Conservation (phyloP, 2,329 filamentous ascomycete genomes). For the Trichocomaceae sp. region DNA sequence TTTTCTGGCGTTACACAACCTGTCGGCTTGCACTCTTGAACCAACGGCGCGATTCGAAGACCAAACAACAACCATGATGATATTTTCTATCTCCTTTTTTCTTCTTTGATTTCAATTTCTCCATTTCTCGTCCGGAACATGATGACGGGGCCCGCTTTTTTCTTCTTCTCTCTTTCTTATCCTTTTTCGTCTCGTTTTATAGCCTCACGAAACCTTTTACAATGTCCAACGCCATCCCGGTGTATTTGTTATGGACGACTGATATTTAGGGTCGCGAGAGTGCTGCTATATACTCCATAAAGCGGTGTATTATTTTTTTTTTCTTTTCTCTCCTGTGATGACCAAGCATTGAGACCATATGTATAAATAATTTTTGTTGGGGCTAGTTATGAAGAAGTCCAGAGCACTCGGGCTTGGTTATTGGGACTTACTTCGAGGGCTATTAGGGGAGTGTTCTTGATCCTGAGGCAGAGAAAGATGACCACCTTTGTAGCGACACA, state of each 20-base stretch:
- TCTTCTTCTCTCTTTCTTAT: not conserved
- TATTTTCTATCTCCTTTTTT: not conserved
- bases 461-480: not conserved
- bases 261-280: not conserved
- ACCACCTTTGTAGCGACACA: not conserved
- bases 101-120: not conserved
- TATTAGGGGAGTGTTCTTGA: not conserved
- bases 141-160: not conserved
- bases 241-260: not conserved
- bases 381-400: conserved; percentile 5
- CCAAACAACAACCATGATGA: conserved; percentile 9
- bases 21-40: conserved; percentile 8
- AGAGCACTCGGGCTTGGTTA: not conserved
- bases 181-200: not conserved
- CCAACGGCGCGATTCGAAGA: conserved; percentile 9
- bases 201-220: not conserved
- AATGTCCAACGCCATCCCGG: not conserved
- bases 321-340: conserved; percentile 5
- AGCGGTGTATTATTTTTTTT: conserved; percentile 8
- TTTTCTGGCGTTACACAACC: conserved; percentile 15
- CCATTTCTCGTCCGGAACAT: not conserved
- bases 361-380: conserved; percentile 11
- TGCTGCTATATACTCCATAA: conserved; percentile 10
- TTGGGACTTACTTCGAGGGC: no score
- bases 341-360: conserved; percentile 9